Conservation (phyloP, 352 stramenopile species). For the Phytophthora sp. region DNA sequence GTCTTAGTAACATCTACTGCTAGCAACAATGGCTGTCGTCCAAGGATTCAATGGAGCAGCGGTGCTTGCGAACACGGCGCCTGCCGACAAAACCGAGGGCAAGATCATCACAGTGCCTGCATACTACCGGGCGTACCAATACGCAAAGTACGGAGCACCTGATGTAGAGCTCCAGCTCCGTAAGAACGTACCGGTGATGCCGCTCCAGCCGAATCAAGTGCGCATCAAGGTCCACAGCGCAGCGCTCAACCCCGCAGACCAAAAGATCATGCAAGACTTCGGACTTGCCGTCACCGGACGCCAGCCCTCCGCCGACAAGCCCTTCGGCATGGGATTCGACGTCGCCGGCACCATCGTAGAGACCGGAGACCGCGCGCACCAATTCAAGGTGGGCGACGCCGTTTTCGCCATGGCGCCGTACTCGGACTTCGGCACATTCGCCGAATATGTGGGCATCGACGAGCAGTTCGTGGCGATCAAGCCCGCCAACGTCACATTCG, state of each 20-base stretch:
- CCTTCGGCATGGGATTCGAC: slow-evolving; percentile 65
- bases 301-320: slow-evolving; percentile 32
- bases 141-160: slow-evolving; percentile 24
- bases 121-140: slow-evolving; percentile 32
- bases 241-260: slow-evolving; percentile 71
- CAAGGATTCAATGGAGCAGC: background rate
- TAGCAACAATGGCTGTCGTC: slow-evolving; percentile 7
- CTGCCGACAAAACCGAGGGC: background rate
- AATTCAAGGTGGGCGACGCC: slow-evolving; percentile 61
- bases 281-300: slow-evolving; percentile 38
- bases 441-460: slow-evolving; percentile 54
- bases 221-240: slow-evolving; percentile 66
- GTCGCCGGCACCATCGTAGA: slow-evolving; percentile 65
- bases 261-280: slow-evolving; percentile 55
- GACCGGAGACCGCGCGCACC: slow-evolving; percentile 47
- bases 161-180: slow-evolving; percentile 23
- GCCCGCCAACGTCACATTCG: slow-evolving; percentile 52
- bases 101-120: background rate
- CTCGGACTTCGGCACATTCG: slow-evolving; percentile 50
- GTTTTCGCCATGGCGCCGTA: slow-evolving; percentile 64
- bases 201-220: slow-evolving; percentile 38
- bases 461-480: slow-evolving; percentile 54
- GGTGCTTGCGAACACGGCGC: background rate
- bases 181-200: slow-evolving; percentile 11
- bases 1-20: background rate